Base-by-base conservation (phyloP, 257 asterid genomes). In the Nicotiana tomentosiformis region DNA sequence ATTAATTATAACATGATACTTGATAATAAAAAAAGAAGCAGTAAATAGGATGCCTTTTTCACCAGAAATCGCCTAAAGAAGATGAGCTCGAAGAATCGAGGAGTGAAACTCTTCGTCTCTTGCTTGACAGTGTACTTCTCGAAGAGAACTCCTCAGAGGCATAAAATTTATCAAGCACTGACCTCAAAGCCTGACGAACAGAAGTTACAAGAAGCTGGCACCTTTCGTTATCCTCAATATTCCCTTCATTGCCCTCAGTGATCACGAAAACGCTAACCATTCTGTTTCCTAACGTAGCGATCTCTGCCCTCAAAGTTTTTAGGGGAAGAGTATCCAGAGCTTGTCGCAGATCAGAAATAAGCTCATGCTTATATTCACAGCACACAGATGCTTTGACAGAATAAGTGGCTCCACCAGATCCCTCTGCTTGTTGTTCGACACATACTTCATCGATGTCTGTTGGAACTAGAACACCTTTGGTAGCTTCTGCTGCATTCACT, bases 81-180 rank as follows among this genome's bases (percentile, higher is more conserved):
- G 90, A 84, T 12, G 92, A 85, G 84, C 81, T 87, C 7, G 89
- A 67, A 80, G 95, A 77, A 84, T 81, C 83, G 76, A 87, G 90
- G n/a, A 90, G 80, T 55, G 94, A 86, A 53, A 86, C 87, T 84
- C 97, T 88, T 68, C 94, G 90, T 60, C 97, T 91, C 84, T 94
- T 94, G 82, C 90, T 87, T 5, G 92, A 83, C 58, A 87, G 81
- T 1, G 91, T 82, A 84, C 89, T 91, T 55, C 93, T 87, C 7
- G 94, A 87, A 30, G 91, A 81, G 84, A 90, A 91, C 87, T 94
- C 98, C 58, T 94, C 94, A 1, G 97, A 93, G 14, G 97, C 94
- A 76, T 94, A 93, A 83, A 90, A 94, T 65, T 93, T 93, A 74
- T 94, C 97, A n/a, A 94, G 93, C 43, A 94, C 95, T 1, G 97